phyloP scores from a whole-genome alignment of 1,139 yeast species.

The Wickerhamiella pararugosa region DNA sequence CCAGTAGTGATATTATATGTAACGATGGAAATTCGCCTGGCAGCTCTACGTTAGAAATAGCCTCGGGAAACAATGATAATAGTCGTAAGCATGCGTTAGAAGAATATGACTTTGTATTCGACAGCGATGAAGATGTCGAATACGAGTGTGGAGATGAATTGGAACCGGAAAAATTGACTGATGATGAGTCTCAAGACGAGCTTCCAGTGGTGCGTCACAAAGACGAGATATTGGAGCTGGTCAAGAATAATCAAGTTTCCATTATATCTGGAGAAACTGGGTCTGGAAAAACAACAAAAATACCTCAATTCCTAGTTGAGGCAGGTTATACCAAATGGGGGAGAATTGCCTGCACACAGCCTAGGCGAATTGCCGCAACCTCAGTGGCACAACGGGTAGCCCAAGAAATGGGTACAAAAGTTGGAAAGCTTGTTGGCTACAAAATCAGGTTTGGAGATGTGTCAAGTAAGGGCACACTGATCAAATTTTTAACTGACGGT shows the following conservation, averaged over 20 bases:
- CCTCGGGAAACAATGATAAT: not conserved
- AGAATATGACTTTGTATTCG: slow-evolving; percentile 71
- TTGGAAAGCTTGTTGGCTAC: slow-evolving; percentile 81
- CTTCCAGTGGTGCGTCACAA: slow-evolving; percentile 66
- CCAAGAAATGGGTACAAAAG: slow-evolving; percentile 54
- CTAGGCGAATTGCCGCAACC: slow-evolving; percentile 89
- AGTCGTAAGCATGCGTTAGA: not conserved
- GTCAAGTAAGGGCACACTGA: slow-evolving; percentile 44
- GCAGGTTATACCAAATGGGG: slow-evolving; percentile 48
- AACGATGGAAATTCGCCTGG: too few relatives aligned
- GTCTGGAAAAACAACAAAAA: slow-evolving; percentile 91
- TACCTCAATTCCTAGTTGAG: slow-evolving; percentile 78
- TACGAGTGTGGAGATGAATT: slow-evolving; percentile 15
- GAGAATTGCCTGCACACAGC: slow-evolving; percentile 82
- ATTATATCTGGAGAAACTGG: slow-evolving; percentile 96
- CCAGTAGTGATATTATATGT: too few relatives aligned
- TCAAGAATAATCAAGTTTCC: slow-evolving; percentile 52
- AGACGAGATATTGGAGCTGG: slow-evolving; percentile 44
- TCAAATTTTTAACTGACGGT: slow-evolving; percentile 91
- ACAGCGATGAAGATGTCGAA: slow-evolving; percentile 30
- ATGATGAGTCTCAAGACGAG: slow-evolving; percentile 25
- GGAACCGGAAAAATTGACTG: slow-evolving; percentile 15
- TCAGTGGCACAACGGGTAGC: slow-evolving; percentile 89
- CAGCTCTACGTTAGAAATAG: too few relatives aligned
- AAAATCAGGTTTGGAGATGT: slow-evolving; percentile 74